Percentiles rank a stretch among this genome's conserved stretches.
Conservation (phyloP, 2,329 filamentous ascomycete species). For the Sporothrix humicola region DNA sequence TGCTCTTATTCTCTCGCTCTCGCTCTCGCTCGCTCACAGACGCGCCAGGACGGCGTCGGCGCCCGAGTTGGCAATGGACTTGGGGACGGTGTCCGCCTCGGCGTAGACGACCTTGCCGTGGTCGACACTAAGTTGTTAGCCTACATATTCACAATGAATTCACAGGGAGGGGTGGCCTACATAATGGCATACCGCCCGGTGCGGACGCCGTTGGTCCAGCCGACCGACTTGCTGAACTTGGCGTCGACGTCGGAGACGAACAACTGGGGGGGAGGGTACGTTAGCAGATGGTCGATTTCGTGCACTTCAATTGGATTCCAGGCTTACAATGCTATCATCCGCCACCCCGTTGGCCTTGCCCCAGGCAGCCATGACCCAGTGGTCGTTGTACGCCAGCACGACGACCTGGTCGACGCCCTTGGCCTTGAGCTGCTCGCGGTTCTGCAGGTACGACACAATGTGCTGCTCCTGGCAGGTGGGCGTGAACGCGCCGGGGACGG, state of each 20-base stretch:
- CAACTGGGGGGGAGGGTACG: background rate
- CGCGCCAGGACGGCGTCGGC: constrained; percentile 12
- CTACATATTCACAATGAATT: too few relatives aligned
- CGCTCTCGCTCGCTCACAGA: background rate
- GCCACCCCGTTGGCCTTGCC: constrained; percentile 83
- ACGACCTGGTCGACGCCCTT: constrained; percentile 85
- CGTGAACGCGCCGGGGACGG: constrained; percentile 77
- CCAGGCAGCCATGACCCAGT: constrained; percentile 87
- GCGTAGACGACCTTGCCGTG: constrained; percentile 23
- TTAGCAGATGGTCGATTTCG: background rate
- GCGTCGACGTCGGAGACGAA: constrained; percentile 9
- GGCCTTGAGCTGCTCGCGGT: constrained; percentile 70
- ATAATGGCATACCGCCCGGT: constrained; percentile 14
- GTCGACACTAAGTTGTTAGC: background rate
- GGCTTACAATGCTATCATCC: constrained; percentile 65
- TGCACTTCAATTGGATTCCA: background rate
- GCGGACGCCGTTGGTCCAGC: constrained; percentile 3
- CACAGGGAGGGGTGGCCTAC: background rate
- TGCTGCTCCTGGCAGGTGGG: constrained; percentile 83
- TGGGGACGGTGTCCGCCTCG: constrained; percentile 17
- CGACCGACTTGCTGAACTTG: constrained; percentile 15
- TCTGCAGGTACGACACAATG: constrained; percentile 78
- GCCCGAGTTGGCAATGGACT: constrained; percentile 7
- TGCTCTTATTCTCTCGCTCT: too few relatives aligned
- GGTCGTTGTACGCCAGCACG: constrained; percentile 83